A percentile compares a stretch with the other conserved stretches of the same genome.
Evolutionary conservation across 352 stramenopile species (phyloP).

Genomic region (Phytophthora agathidicida): DNA sequence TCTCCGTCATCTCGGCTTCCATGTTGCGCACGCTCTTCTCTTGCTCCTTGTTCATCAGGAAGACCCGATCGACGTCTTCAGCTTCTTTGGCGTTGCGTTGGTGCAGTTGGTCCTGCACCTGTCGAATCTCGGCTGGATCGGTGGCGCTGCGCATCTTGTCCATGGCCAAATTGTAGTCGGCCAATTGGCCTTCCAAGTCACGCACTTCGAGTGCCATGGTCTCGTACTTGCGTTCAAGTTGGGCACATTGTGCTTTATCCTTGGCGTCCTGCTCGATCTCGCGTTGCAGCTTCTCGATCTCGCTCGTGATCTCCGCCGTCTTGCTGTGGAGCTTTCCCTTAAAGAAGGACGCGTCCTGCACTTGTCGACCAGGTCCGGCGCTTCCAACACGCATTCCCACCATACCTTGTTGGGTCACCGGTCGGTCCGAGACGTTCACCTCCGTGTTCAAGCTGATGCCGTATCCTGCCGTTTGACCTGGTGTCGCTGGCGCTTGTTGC

Average conservation of each 20-base stretch:
- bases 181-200: slow-evolving; percentile 90
- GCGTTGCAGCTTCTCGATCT: slow-evolving; percentile 81
- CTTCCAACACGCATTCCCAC: slow-evolving; percentile 89
- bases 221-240: slow-evolving; percentile 83
- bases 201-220: slow-evolving; percentile 70
- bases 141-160: slow-evolving; percentile 88
- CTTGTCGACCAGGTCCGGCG: slow-evolving; percentile 71
- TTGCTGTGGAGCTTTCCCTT: slow-evolving; percentile 91
- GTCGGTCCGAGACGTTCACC: slow-evolving; percentile 90
- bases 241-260: slow-evolving; percentile 91
- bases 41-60: slow-evolving; percentile 89
- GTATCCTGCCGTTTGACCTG: slow-evolving; percentile 69
- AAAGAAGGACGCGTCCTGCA: slow-evolving; percentile 92
- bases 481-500: slow-evolving; percentile 60
- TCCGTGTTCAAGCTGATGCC: slow-evolving; percentile 90
- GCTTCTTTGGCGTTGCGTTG: slow-evolving; percentile 85
- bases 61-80: slow-evolving; percentile 89
- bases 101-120: slow-evolving; percentile 72
- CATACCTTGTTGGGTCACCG: slow-evolving; percentile 94
- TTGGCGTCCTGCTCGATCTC: slow-evolving; percentile 89
- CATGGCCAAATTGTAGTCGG: slow-evolving; percentile 94
- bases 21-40: slow-evolving; percentile 66
- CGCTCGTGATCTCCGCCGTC: slow-evolving; percentile 83
- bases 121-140: slow-evolving; percentile 67
- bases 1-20: slow-evolving; percentile 80